Percentiles rank a stretch among this genome's conserved stretches.
These are phyloP conservation scores for Pseudozyma flocculosa DNA, from an alignment of 1,284 basidiomycete genomes.

Conservation along the genomic window DNA sequence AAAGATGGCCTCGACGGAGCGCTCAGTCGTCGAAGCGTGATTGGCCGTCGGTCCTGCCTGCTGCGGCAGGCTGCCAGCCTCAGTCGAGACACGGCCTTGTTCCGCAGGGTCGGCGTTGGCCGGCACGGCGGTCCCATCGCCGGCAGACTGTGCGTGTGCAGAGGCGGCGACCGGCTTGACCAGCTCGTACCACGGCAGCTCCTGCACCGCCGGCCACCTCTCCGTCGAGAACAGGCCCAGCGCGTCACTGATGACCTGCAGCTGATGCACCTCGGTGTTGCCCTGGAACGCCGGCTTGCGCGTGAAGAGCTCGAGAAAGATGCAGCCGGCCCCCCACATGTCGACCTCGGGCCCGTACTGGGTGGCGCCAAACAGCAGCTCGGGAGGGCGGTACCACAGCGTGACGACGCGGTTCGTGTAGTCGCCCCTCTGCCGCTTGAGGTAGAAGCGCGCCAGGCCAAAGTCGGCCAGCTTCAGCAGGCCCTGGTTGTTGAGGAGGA, in stretches of 20 bases:
- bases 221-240: conserved; percentile 84
- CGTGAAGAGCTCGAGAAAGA: conserved; percentile 95
- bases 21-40: too few relatives aligned
- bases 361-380: conserved; percentile 91
- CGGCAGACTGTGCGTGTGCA: too few relatives aligned
- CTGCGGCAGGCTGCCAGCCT: too few relatives aligned
- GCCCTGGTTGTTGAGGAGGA: conserved; percentile 87
- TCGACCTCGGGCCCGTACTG: conserved; percentile 98
- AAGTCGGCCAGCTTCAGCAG: conserved; percentile 97
- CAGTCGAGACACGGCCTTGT: conserved; percentile 61
- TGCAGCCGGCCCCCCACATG: conserved; percentile 99
- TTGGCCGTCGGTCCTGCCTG: too few relatives aligned
- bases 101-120: conserved; percentile 60
- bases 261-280: conserved; percentile 92
- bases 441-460: conserved; percentile 94
- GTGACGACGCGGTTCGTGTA: conserved; percentile 99
- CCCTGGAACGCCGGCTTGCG: conserved; percentile 95
- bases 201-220: conserved; percentile 77
- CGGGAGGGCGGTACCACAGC: conserved; percentile 96
- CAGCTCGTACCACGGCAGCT: conserved; percentile 97
- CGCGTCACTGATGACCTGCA: conserved; percentile 85
- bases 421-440: conserved; percentile 82
- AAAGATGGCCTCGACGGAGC: conserved; percentile 66
- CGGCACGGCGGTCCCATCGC: neutral
- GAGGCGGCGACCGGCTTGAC: conserved; percentile 69